Base-by-base conservation (phyloP, 495 filamentous ascomycete genomes). In the Aspergillus bertholletiae region DNA sequence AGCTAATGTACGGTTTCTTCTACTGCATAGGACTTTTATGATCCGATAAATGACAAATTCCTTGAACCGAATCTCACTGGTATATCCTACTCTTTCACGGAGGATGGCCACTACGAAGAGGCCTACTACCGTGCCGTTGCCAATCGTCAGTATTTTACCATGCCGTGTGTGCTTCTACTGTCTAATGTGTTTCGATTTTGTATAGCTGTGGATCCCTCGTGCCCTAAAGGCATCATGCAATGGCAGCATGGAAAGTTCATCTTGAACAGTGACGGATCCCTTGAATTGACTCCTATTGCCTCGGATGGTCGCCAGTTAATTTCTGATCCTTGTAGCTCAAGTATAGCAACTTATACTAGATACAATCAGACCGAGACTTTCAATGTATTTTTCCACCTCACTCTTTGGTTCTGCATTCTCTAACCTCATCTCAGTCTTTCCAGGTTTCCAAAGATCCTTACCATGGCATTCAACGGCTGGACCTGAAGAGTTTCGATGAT, bases 1-100 rank as follows among this genome's bases (percentile, higher is more conserved):
- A n/a, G n/a, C 21, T 22, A 43, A 43, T 43, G 7, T 22, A 21
- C 20, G 7, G 24, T 34, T 27, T 28, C 18, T 15, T 35, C n/a
- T 54, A 27, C 18, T 39, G 30, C 27, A 35, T 26, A 92, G 88
- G 80, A 79, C 58, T 91, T 91, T 68, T 91, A 89, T 59, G 82
- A 92, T 64, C 84, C 86, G 18, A 73, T 84, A 40, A 80, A 83
- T 39, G 88, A 90, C 55, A 71, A 71, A 48, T 76, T 92, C 40
- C 78, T 83, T 58, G 88, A 92, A 63, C 88, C 88, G 1, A 68
- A 75, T 18, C 74, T 84, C 55, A 84, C 88, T 1, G 88, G 88
- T n/a, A 87, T 89, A 62, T 90, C 88, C 0, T 92, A 89, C 67
- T 91, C 88, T 7, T 92, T 92, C 62, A 87, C 85, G 5, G 75